Percentiles rank a stretch among this genome's conserved stretches.
phyloP scores from a whole-genome alignment of 2,329 filamentous ascomycete genomes.

The Bipolaris bicolor region DNA sequence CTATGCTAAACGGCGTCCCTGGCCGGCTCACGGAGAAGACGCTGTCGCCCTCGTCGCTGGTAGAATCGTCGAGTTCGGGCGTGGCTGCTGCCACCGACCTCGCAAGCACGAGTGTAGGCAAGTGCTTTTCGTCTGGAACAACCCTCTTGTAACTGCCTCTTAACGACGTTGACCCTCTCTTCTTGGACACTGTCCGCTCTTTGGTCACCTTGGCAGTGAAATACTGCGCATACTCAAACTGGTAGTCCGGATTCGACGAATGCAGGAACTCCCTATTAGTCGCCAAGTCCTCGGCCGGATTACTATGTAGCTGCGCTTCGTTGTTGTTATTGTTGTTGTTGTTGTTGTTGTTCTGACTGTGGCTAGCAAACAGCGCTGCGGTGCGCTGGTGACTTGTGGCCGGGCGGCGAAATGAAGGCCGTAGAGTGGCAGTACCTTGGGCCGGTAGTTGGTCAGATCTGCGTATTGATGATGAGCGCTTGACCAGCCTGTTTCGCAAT shows the following conservation, averaged over 20 bases:
- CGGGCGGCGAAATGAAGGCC: slow-evolving; percentile 71
- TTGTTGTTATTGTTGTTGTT: too few species aligned
- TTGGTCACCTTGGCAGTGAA: slow-evolving; percentile 46
- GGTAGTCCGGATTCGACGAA: slow-evolving; percentile 31
- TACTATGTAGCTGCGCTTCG: slow-evolving; percentile 29
- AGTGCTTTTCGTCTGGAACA: slow-evolving; percentile 51
- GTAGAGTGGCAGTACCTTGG: slow-evolving; percentile 64
- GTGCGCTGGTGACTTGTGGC: slow-evolving; percentile 81
- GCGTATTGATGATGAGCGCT: slow-evolving; percentile 68
- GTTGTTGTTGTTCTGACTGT: background rate
- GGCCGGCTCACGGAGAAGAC: slow-evolving; percentile 49
- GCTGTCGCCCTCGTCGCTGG: slow-evolving; percentile 49
- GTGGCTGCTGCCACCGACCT: slow-evolving; percentile 43
- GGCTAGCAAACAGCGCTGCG: slow-evolving; percentile 67
- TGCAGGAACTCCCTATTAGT: slow-evolving; percentile 24
- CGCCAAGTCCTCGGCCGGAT: slow-evolving; percentile 36
- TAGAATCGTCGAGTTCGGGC: slow-evolving; percentile 46
- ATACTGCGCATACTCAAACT: slow-evolving; percentile 46
- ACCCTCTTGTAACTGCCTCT: slow-evolving; percentile 53
- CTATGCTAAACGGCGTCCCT: slow-evolving; percentile 46
- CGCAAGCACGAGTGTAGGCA: slow-evolving; percentile 58
- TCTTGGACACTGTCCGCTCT: slow-evolving; percentile 49
- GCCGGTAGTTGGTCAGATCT: slow-evolving; percentile 53
- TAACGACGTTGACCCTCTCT: slow-evolving; percentile 48
- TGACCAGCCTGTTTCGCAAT: slow-evolving; percentile 77